Conservation (phyloP, 2,329 filamentous ascomycete genomes). For the Sclerotinia minor region DNA sequence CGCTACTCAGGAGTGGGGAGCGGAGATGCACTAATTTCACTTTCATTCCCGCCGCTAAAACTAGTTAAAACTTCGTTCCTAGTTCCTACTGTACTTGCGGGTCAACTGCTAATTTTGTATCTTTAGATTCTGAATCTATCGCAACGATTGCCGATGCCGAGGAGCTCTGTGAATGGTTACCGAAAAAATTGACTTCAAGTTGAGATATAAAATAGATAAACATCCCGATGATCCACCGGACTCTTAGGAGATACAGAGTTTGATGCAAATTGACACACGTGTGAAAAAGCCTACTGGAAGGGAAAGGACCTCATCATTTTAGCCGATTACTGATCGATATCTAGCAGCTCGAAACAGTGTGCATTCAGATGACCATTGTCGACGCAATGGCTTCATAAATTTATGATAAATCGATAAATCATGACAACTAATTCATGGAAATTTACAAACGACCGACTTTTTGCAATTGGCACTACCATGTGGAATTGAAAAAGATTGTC, state of each 20-base stretch:
- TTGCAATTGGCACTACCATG: background rate
- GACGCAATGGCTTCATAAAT: background rate
- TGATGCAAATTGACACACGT: background rate
- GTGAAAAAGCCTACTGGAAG: background rate
- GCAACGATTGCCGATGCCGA: background rate
- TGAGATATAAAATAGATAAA: background rate
- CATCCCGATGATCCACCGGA: background rate
- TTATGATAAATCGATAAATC: background rate
- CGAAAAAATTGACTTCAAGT: background rate
- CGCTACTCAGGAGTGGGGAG: slow-evolving; percentile 7
- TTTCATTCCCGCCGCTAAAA: background rate
- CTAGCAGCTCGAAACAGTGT: background rate
- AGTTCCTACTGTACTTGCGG: too few relatives aligned
- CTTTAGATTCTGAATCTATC: background rate
- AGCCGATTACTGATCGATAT: background rate
- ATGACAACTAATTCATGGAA: background rate
- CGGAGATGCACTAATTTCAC: slow-evolving; percentile 8
- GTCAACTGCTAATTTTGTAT: background rate
- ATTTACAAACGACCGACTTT: background rate
- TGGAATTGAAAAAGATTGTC: background rate
- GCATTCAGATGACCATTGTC: background rate
- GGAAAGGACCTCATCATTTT: background rate
- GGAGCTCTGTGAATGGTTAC: background rate
- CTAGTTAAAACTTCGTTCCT: background rate
- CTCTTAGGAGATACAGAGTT: background rate